These are phyloP conservation scores for Magnaporthales sp. DNA, from an alignment of 2,329 filamentous ascomycete genomes.

Conservation along the genomic window DNA sequence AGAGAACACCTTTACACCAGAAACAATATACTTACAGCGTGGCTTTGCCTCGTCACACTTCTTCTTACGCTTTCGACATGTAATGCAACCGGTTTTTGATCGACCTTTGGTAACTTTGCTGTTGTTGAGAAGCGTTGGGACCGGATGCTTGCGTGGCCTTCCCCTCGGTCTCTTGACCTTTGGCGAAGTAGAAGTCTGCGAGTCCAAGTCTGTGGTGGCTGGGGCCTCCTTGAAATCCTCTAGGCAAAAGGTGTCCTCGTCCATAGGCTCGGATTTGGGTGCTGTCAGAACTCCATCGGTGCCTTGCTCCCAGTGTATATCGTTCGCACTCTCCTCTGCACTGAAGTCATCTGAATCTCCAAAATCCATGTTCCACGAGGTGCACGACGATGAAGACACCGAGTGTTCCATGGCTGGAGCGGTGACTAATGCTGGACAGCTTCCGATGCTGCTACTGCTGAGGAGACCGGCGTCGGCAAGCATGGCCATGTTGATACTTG, in stretches of 20 bases:
- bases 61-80: constrained; percentile 61
- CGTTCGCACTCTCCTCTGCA: constrained; percentile 23
- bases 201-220: constrained; percentile 17
- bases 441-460: constrained; percentile 8
- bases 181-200: constrained; percentile 17
- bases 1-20: background rate
- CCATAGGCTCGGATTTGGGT: constrained; percentile 48
- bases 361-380: constrained; percentile 34
- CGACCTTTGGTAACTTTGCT: constrained; percentile 71
- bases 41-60: constrained; percentile 64
- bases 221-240: constrained; percentile 40
- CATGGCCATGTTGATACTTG: constrained; percentile 31
- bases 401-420: constrained; percentile 35
- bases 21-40: constrained; percentile 39
- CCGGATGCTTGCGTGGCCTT: constrained; percentile 72
- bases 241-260: constrained; percentile 46
- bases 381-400: constrained; percentile 37
- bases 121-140: constrained; percentile 42
- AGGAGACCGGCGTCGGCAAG: constrained; percentile 8
- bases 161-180: constrained; percentile 63
- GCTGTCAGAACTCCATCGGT: constrained; percentile 36
- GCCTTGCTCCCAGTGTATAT: constrained; percentile 36
- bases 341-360: constrained; percentile 16
- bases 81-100: constrained; percentile 61
- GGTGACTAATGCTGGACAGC: constrained; percentile 20